Conservation (phyloP, 75 land plant genomes). For the Pinus albicaulis region DNA sequence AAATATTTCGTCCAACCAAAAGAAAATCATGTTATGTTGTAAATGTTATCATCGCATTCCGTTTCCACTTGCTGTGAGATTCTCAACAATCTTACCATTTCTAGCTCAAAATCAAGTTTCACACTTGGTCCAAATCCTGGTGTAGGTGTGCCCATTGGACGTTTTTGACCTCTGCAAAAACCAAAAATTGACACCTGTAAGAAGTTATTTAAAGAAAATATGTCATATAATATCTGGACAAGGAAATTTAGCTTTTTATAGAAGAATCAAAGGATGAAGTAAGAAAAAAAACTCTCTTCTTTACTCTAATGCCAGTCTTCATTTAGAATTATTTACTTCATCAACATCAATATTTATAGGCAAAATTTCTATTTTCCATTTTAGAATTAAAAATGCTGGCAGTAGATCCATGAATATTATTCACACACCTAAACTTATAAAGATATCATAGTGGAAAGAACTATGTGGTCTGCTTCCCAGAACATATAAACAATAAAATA, state of each 20-base stretch:
- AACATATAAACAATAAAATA: too few relatives aligned
- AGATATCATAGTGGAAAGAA: too few relatives aligned
- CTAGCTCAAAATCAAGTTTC: constrained; percentile 95
- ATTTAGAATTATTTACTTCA: background rate
- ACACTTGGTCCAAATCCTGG: constrained; percentile 84
- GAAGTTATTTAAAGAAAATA: background rate
- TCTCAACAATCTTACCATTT: constrained; percentile 68
- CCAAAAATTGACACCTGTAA: background rate
- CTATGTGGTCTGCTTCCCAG: too few relatives aligned
- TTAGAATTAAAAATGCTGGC: background rate
- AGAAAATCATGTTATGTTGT: background rate
- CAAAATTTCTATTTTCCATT: background rate
- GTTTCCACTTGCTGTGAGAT: background rate
- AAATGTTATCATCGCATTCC: background rate
- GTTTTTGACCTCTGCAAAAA: constrained; percentile 75
- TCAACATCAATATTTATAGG: background rate
- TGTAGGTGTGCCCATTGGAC: constrained; percentile 53
- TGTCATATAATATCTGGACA: background rate
- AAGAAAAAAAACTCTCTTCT: background rate
- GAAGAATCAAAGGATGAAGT: background rate
- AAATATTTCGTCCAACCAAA: background rate
- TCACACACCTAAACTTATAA: too few relatives aligned
- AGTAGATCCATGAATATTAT: background rate
- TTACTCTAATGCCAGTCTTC: background rate
- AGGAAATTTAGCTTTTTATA: background rate